Base-by-base conservation (phyloP, 2,329 filamentous ascomycete species). In the Colletotrichum tanaceti region DNA sequence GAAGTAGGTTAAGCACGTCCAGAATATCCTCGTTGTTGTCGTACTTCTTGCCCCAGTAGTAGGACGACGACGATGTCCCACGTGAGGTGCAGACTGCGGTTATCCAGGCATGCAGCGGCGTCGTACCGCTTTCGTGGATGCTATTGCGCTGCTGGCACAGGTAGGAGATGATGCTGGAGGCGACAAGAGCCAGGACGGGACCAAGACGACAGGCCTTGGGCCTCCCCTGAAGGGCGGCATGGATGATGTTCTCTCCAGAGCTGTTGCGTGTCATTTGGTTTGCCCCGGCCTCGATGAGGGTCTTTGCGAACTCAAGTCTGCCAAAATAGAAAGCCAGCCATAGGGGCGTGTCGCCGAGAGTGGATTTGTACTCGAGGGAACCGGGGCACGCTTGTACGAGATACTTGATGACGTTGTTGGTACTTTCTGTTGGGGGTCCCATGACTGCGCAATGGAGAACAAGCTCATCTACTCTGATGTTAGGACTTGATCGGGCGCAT, bases 381-480 rank as follows among this genome's bases (percentile, higher is more conserved):
- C 86, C 81, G 0, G 92, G 92, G 65, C 85, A 84, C 13, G 84
- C 82, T 32, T 89, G 83, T 59, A 92, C 77, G 2, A 97, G 81
- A 72, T 93, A 92, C 64, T 89, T 81, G 43, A 96, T 81, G 5
- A 93, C 77, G 39, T 82, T 80, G 20, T 85, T 78, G 0, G 87
- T 83, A 4, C 84, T 74, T 1, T 79, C 73, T 14, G 73, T 74
- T 9, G 75, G 74, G 20, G 77, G 70, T 22, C 82, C 83, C 74
- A 89, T 75, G 6, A 93, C 81, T 1, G 88, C 90, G 70, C 86
- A 89, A 75, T 94, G 91, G 2, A 94, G 85, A 11, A 88, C 84
- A 49, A 91, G 79, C 60, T 90, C 86, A 74, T 85, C 89, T 88
- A 72, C 24, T 13, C 18, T 43, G 11, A 63, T 28, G 74, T 79